Evolutionary conservation across 768 basidiomycete genomes (phyloP), one percentile per base, ranked within the genome.

Genomic region (Lactifluus volemus): DNA sequence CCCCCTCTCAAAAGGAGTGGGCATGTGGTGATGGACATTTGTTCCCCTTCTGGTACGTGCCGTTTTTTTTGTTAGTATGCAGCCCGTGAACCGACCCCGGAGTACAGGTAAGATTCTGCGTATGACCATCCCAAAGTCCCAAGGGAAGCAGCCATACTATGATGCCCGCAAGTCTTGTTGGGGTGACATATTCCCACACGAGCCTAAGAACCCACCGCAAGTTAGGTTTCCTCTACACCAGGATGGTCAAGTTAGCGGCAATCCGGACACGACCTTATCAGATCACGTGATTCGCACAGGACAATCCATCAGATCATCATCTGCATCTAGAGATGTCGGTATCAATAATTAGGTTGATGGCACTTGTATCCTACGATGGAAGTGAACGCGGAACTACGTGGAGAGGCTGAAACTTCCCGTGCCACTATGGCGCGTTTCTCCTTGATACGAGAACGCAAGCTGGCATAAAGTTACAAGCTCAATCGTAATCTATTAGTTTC

Each of bases 131-230:
- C 90, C 96, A 0, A 93, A 84, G 67, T 95, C 92, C 2, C 94
- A 95, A 74, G 94, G 94, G n/a, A 95, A 92, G 71, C 94, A 98
- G 68, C 80, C 83, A 0, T 99, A 84, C 70, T 93, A 98, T 70
- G 97, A 98, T 71, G 94, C 95, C 2, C 85, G 95, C 39, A 98
- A 98, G 74, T 85, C 90, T 0, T 74, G 73, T 10, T 98, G 96
- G 95, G 97, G 97, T 19, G 97, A 98, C 70, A 77, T 92, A 25
- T 98, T 98, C 73, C 97, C 97, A 21, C 95, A 98, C 69, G 73
- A 77, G 17, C 84, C 93, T 5, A 94, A 93, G 73, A 91, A 89
- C 69, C 69, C 77, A 6, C 84, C 88, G 0, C 83, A 89, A 58
- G 82, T 85, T 63, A 84, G 87, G 3, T 74, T 61, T 29, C 17